These are phyloP conservation scores for Tricholoma sp. DNA, from an alignment of 768 basidiomycete genomes.

Conservation along the genomic window DNA sequence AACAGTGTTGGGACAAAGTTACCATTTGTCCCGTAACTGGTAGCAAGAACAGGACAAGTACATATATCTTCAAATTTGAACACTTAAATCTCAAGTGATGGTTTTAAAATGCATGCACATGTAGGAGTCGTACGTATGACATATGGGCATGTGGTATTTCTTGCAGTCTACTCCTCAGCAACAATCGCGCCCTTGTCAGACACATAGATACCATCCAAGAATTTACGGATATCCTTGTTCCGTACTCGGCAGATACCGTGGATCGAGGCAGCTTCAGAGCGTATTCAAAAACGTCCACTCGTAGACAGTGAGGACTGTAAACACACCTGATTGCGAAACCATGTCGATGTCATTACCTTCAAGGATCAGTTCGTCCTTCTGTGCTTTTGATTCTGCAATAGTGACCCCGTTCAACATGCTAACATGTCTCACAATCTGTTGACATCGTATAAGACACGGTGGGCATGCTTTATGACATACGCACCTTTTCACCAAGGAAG, in stretches of 20 bases:
- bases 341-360: conserved; percentile 96
- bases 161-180: conserved; percentile 35
- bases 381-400: conserved; percentile 79
- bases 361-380: conserved; percentile 93
- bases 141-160: background rate
- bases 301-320: background rate
- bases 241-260: conserved; percentile 95
- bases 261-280: conserved; percentile 77
- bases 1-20: conserved; percentile 79
- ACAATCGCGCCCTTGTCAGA: conserved; percentile 72
- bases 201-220: conserved; percentile 92
- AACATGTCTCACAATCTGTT: conserved; percentile 88
- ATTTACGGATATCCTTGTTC: conserved; percentile 99
- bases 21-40: conserved; percentile 69
- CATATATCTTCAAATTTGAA: background rate
- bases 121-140: conserved; percentile 1
- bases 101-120: background rate
- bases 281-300: conserved; percentile 2
- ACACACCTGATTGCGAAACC: conserved; percentile 90
- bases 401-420: conserved; percentile 87
- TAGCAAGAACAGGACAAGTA: background rate
- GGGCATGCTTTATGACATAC: conserved; percentile 5
- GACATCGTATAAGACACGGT: background rate
- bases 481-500: conserved; percentile 91
- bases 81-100: too few species aligned